phyloP scores from a whole-genome alignment of 2,329 filamentous ascomycete species.

The Trichoderma arundinaceum region DNA sequence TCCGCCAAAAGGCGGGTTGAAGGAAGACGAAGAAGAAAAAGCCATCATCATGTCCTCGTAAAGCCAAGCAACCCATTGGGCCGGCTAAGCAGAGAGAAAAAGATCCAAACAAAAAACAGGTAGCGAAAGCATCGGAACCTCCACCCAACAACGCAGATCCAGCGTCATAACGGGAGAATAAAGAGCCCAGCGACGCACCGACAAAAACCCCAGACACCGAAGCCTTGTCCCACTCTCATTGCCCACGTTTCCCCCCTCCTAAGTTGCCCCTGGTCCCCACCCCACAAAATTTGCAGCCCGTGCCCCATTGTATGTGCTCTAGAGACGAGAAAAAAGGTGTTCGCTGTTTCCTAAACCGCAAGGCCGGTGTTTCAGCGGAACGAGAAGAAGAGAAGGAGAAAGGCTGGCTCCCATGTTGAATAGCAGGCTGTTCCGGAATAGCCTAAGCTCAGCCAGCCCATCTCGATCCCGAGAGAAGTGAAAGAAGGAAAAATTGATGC shows the following conservation, averaged over 20 bases:
- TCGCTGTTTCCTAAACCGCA: conserved; percentile 18
- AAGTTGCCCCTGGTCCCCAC: conserved; percentile 27
- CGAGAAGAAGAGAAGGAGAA: conserved; percentile 32
- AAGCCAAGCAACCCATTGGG: conserved; percentile 11
- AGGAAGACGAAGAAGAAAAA: conserved; percentile 12
- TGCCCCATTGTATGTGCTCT: conserved; percentile 29
- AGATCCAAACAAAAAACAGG: conserved; percentile 27
- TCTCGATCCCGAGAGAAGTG: conserved; percentile 29
- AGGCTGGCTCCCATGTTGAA: conserved; percentile 25
- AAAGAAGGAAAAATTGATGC: conserved; percentile 27
- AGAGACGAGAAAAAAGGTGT: conserved; percentile 22
- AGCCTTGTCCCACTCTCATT: conserved; percentile 28
- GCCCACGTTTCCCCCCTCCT: conserved; percentile 23
- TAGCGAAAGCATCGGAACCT: conserved; percentile 19
- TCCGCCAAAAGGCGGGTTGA: conserved; percentile 5
- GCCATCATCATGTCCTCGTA: conserved; percentile 27
- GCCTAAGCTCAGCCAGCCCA: conserved; percentile 7
- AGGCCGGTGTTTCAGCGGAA: conserved; percentile 31
- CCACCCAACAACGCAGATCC: conserved; percentile 26
- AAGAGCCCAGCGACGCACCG: conserved; percentile 26
- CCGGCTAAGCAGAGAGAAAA: conserved; percentile 13
- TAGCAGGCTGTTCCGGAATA: conserved; percentile 29
- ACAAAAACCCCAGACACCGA: conserved; percentile 30
- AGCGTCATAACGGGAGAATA: conserved; percentile 19
- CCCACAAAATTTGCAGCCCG: conserved; percentile 27